Percentiles rank a stretch among this genome's conserved stretches.
These are phyloP conservation scores for Phytophthora rubi DNA, from an alignment of 352 stramenopile genomes.

Conservation along the genomic window DNA sequence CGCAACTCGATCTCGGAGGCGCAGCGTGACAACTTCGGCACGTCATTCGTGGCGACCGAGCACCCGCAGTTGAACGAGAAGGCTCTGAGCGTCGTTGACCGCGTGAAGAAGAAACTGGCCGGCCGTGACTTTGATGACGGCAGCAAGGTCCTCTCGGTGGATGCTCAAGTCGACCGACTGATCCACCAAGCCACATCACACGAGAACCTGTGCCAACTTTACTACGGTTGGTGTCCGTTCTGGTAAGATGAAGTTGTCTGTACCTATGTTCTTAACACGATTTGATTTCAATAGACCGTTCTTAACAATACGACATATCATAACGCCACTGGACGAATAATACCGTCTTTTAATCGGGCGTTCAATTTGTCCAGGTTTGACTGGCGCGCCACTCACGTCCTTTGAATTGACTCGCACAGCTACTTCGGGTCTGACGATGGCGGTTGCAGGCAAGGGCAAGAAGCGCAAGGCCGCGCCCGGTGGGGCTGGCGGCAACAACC, in stretches of 20 bases:
- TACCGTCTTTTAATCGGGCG: not conserved
- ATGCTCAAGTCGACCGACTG: conserved; percentile 97
- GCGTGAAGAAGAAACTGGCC: conserved; percentile 99
- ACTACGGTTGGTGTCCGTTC: conserved; percentile 98
- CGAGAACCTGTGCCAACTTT: conserved; percentile 99
- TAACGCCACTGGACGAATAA: not conserved
- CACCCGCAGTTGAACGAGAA: conserved; percentile 89
- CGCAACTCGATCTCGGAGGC: conserved; percentile 73
- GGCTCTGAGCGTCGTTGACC: conserved; percentile 95
- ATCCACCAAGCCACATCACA: conserved; percentile 98
- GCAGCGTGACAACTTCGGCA: conserved; percentile 54
- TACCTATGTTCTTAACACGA: not conserved
- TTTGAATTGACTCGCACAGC: conserved; percentile 12
- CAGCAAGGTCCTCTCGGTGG: conserved; percentile 77
- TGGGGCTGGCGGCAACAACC: conserved; percentile 15
- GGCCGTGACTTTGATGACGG: conserved; percentile 97
- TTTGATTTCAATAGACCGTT: conserved; percentile 4
- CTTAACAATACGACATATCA: not conserved
- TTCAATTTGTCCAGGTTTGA: conserved; percentile 19
- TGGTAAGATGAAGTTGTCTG: conserved; percentile 53
- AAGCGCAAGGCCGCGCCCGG: conserved; percentile 48
- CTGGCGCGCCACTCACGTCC: conserved; percentile 17
- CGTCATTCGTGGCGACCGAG: conserved; percentile 63
- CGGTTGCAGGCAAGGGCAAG: conserved; percentile 38
- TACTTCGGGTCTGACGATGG: conserved; percentile 31